Conservation (phyloP, 192 early-diverging fungal species). For the Coemansia sp. region DNA sequence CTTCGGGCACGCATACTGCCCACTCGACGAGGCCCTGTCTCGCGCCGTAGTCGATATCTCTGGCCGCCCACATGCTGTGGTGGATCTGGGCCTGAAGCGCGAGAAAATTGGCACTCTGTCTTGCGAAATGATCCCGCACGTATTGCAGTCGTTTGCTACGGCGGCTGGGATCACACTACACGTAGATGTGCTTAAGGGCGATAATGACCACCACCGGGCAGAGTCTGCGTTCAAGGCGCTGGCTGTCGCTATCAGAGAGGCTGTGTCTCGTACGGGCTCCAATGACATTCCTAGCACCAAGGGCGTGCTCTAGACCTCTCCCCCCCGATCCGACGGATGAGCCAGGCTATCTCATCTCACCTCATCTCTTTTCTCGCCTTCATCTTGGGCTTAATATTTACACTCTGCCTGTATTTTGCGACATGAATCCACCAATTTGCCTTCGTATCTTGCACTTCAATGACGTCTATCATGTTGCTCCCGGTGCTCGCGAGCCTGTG, state of each 20-base stretch:
- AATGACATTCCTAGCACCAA: slow-evolving; percentile 95
- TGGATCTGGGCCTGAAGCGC: slow-evolving; percentile 86
- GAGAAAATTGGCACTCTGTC: slow-evolving; percentile 88
- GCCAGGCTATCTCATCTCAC: not conserved
- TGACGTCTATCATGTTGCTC: slow-evolving; percentile 62
- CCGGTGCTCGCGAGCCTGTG: slow-evolving; percentile 56
- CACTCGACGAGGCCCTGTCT: slow-evolving; percentile 94
- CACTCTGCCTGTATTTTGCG: not conserved
- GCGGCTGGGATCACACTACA: slow-evolving; percentile 93
- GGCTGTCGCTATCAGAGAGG: slow-evolving; percentile 90
- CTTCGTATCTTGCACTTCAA: slow-evolving; percentile 64
- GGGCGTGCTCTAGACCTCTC: slow-evolving; percentile 65
- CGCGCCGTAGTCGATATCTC: slow-evolving; percentile 97
- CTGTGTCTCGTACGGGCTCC: slow-evolving; percentile 78
- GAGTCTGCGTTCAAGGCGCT: slow-evolving; percentile 97
- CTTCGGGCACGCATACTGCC: slow-evolving; percentile 92
- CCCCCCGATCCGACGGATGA: not conserved
- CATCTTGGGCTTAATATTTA: not conserved
- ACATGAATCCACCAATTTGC: not conserved
- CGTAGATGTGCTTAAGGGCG: slow-evolving; percentile 91
- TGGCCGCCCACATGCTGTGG: slow-evolving; percentile 79
- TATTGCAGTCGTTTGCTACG: slow-evolving; percentile 89
- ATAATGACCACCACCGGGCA: slow-evolving; percentile 95
- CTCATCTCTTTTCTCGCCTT: not conserved
- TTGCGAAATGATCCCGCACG: slow-evolving; percentile 98